Evolutionary conservation across 78 protist species (phyloP), one percentile per base, ranked within the genome.

Genomic region (Speleostelium caveatum): DNA sequence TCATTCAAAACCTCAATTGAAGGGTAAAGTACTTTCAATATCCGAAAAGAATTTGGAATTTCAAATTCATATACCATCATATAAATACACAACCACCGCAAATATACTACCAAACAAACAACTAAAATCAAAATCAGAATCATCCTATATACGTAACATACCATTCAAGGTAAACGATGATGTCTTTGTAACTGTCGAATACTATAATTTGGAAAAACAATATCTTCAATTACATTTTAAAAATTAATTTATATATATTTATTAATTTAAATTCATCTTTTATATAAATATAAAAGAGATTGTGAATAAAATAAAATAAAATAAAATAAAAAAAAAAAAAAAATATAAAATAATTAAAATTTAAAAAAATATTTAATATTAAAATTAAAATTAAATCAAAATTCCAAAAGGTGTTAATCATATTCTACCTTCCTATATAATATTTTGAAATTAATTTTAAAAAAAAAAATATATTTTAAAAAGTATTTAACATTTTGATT

Each of bases 161-260:
- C 66, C 66, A 72, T 72, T 72, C 14, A 26, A 32, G 33, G 78
- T 72, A 24, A 33, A 33, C 32, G 61, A 72, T 53, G 3, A 16
- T 53, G 78, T 72, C 5, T 3, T 30, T 22, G 62, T 72, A 2
- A 26, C 78, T 5, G 63, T 72, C 32, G 78, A 72, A 33, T 32
- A 45, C 2, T 51, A 51, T 33, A 30, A 72, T 72, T 45, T 72
- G 51, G 33, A 45, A 32, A 72, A 61, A 4, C 68, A 28, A 61
- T 30, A 4, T 3, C 5, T 61, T 17, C 16, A 61, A 7, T 61
- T 61, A 30, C n/a, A 30, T 14, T 61, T 61, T 61, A 30, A 61
- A 6, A 21, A 33, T n/a, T n/a, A n/a, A n/a, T n/a, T n/a, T n/a
- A n/a, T n/a, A n/a, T n/a, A n/a, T n/a, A n/a, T n/a, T n/a, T n/a